Conservation (phyloP, 352 stramenopile genomes). For the Phytophthora tubulina region DNA sequence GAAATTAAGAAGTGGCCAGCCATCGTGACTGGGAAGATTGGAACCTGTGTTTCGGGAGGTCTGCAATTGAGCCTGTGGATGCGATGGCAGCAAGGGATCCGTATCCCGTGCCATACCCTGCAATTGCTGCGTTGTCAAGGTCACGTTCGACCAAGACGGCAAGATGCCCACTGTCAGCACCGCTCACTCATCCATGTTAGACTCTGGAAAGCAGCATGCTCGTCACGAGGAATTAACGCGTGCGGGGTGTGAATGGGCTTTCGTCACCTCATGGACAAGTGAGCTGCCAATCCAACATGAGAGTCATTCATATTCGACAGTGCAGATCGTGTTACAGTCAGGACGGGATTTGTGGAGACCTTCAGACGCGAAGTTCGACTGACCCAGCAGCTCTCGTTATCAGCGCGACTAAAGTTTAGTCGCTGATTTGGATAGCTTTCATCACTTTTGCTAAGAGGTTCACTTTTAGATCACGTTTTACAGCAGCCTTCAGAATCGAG, state of each 20-base stretch:
- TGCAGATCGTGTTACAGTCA: slow-evolving; percentile 1
- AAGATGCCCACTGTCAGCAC: not conserved
- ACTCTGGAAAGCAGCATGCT: not conserved
- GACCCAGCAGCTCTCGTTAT: too few species aligned
- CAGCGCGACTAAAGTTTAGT: too few species aligned
- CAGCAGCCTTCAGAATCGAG: too few species aligned
- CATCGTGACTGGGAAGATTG: slow-evolving; percentile 4
- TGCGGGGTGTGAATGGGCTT: not conserved
- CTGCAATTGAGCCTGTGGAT: not conserved
- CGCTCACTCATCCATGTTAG: slow-evolving; percentile 11
- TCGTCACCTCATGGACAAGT: slow-evolving; percentile 5
- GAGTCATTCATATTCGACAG: not conserved
- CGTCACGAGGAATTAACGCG: slow-evolving; percentile 7
- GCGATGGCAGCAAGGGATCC: slow-evolving; percentile 6
- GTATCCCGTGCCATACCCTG: not conserved
- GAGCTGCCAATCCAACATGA: slow-evolving; percentile 15
- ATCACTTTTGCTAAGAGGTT: too few species aligned
- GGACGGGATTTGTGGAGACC: slow-evolving; percentile 1
- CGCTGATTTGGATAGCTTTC: too few species aligned
- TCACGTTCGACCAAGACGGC: not conserved
- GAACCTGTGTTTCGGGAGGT: not conserved
- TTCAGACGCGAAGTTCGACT: not conserved
- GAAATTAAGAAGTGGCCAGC: slow-evolving; percentile 13
- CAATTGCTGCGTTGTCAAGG: not conserved
- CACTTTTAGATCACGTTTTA: too few species aligned